Conservation (phyloP, 495 filamentous ascomycete species). For the Podospora pseudoanserina region DNA sequence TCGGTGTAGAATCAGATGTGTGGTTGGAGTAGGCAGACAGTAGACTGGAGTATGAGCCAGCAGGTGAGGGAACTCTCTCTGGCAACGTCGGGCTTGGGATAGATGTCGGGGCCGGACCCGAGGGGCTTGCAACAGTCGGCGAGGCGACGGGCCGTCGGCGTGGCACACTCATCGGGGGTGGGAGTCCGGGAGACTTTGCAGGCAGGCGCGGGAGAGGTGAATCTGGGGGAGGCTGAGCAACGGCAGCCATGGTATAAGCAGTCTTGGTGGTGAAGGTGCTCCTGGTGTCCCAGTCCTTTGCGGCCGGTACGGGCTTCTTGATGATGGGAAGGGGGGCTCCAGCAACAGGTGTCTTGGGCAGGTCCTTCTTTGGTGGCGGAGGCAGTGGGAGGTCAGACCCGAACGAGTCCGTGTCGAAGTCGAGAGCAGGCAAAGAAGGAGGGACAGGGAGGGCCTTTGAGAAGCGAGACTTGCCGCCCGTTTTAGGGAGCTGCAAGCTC, state of each 20-base stretch:
- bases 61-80: slow-evolving; percentile 27
- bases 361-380: slow-evolving; percentile 16
- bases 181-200: slow-evolving; percentile 30
- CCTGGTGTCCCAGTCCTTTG: slow-evolving; percentile 3
- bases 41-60: slow-evolving; percentile 43
- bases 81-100: slow-evolving; percentile 15
- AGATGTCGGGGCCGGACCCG: slow-evolving; percentile 3
- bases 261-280: background rate
- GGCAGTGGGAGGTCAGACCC: slow-evolving; percentile 20
- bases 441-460: slow-evolving; percentile 36
- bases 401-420: slow-evolving; percentile 16
- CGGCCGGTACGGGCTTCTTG: background rate
- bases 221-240: slow-evolving; percentile 7
- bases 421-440: slow-evolving; percentile 24
- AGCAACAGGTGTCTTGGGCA: slow-evolving; percentile 4
- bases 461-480: slow-evolving; percentile 33
- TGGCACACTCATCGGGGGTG: slow-evolving; percentile 19
- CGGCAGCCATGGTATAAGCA: slow-evolving; percentile 19
- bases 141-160: slow-evolving; percentile 31
- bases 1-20: slow-evolving; percentile 36
- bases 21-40: slow-evolving; percentile 45
- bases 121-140: slow-evolving; percentile 11
- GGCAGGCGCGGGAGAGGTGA: slow-evolving; percentile 12
- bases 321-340: slow-evolving; percentile 13
- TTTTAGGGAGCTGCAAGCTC: slow-evolving; percentile 30